Base-by-base conservation (phyloP, 257 asterid species). In the Perilla frutescens region DNA sequence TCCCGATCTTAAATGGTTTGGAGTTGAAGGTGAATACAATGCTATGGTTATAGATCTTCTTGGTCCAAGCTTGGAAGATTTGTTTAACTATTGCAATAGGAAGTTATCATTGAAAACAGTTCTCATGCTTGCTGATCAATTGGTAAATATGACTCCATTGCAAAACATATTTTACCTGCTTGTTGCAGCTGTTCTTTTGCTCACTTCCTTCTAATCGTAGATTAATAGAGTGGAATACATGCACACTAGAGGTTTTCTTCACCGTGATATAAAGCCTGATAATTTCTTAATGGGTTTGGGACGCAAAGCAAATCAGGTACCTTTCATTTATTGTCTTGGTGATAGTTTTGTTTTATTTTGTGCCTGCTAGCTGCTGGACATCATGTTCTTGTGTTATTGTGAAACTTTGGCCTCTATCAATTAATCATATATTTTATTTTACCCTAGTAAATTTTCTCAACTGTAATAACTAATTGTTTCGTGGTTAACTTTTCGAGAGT, bases 251-350 rank as follows among this genome's bases (percentile, higher is more conserved):
- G 96, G 97, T 50, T 92, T 92, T 85, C 96, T 92, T 81, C 97
- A 92, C 84, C 97, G 97, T 49, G 97, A 92, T 73, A 87, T 92
- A 73, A 92, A 92, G 87, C 97, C 97, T 8, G 97, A 92, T 76
- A 92, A 92, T 85, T 92, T 92, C 82, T 80, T 92, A 77, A 92
- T 92, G 96, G 97, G 97, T 40, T 77, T 92, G 77, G 97, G 97
- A 55, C 96, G 96, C 64, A 90, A 92, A 83, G 96, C 97, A 53
- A 90, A 90, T 79, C 97, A 92, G 97, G 97, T 91, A 72, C 29
- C 3, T 36, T 20, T n/a, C 44, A 29, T 56, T 43, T 47, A 4
- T 26, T 54, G 36, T 15, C 45, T 40, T 15, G 61, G 54, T 64
- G 57, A 43, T 43, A 51, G 11, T 51, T 43, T 39, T 48, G 8